phyloP scores from a whole-genome alignment of 2,329 filamentous ascomycete species.

The Apiospora sp. region DNA sequence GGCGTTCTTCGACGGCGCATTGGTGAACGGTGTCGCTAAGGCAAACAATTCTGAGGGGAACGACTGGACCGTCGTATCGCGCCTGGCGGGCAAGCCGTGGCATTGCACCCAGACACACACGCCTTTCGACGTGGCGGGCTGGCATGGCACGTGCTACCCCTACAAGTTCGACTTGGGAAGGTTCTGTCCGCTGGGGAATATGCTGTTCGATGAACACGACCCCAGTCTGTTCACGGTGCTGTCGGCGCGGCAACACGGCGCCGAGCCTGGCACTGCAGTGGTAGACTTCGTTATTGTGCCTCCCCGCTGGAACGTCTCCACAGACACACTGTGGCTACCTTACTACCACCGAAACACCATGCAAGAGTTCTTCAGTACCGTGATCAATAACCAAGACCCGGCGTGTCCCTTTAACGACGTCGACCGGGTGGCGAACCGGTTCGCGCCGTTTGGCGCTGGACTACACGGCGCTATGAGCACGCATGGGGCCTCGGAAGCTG shows the following conservation, averaged over 20 bases:
- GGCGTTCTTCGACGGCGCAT: slow-evolving; percentile 65
- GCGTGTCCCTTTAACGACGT: slow-evolving; percentile 56
- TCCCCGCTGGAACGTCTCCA: slow-evolving; percentile 66
- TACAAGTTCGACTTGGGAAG: slow-evolving; percentile 76
- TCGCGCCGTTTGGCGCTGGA: slow-evolving; percentile 56
- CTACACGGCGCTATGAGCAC: slow-evolving; percentile 70
- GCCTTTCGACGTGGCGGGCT: slow-evolving; percentile 74
- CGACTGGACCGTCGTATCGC: slow-evolving; percentile 55
- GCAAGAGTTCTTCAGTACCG: slow-evolving; percentile 61
- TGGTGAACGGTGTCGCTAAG: slow-evolving; percentile 43
- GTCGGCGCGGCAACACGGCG: slow-evolving; percentile 58
- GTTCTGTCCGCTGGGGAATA: slow-evolving; percentile 73
- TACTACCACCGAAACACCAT: slow-evolving; percentile 69
- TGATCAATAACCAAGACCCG: slow-evolving; percentile 66
- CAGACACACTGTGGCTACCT: slow-evolving; percentile 67
- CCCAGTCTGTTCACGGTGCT: slow-evolving; percentile 73
- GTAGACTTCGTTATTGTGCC: slow-evolving; percentile 71
- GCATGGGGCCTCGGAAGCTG: slow-evolving; percentile 54
- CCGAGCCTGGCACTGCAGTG: slow-evolving; percentile 63
- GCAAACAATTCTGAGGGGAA: slow-evolving; percentile 41
- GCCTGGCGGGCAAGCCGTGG: slow-evolving; percentile 70
- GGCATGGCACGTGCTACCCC: slow-evolving; percentile 75
- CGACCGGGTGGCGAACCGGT: slow-evolving; percentile 52
- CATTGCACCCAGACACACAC: slow-evolving; percentile 67
- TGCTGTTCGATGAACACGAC: slow-evolving; percentile 74